Conservation (phyloP, 768 basidiomycete genomes). For the Mycena kentingensis region DNA sequence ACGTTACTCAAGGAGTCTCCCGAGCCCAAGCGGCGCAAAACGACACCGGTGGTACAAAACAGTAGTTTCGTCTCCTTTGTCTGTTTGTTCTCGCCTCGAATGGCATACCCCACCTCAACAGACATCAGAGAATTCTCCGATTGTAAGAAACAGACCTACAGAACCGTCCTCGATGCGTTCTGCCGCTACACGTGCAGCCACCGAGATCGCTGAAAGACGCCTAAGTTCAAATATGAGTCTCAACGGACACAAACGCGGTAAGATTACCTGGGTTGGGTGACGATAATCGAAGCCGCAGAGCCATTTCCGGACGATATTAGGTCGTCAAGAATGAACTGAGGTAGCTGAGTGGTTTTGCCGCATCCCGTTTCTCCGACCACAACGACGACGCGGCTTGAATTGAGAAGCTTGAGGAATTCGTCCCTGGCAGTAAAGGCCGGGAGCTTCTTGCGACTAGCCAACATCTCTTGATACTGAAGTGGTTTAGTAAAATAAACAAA, state of each 20-base stretch:
- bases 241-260: neutral
- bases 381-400: slow-evolving; percentile 66
- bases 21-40: slow-evolving; percentile 73
- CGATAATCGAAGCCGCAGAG: slow-evolving; percentile 69
- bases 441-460: slow-evolving; percentile 57
- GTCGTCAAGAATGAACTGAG: slow-evolving; percentile 87
- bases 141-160: slow-evolving; percentile 34
- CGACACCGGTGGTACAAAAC: slow-evolving; percentile 95
- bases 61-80: slow-evolving; percentile 69
- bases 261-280: slow-evolving; percentile 72
- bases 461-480: slow-evolving; percentile 54
- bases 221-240: neutral
- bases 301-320: slow-evolving; percentile 65
- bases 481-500: neutral
- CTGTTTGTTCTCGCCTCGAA: slow-evolving; percentile 82
- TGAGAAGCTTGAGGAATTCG: slow-evolving; percentile 60
- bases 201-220: slow-evolving; percentile 72
- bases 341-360: slow-evolving; percentile 91
- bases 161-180: slow-evolving; percentile 78
- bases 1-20: slow-evolving; percentile 72
- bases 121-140: neutral
- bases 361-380: slow-evolving; percentile 93
- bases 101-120: slow-evolving; percentile 66
- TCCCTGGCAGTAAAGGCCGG: slow-evolving; percentile 76
- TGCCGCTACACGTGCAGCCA: slow-evolving; percentile 82